phyloP scores from a whole-genome alignment of 2,329 filamentous ascomycete species.

The Penicillium aurantiogriseum region DNA sequence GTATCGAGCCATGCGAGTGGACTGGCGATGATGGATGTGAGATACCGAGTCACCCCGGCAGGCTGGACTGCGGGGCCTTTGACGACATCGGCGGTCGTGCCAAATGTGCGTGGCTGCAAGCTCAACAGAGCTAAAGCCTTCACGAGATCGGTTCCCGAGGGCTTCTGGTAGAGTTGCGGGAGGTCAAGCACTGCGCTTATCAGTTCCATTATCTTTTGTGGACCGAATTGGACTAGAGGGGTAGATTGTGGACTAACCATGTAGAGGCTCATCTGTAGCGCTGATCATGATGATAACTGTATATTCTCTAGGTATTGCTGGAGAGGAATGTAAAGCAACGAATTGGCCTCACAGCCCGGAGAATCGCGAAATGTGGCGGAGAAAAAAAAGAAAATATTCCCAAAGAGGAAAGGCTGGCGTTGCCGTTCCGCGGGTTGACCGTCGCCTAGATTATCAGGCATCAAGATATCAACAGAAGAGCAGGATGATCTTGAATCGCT shows the following conservation, averaged over 20 bases:
- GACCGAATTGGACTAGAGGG: slow-evolving; percentile 14
- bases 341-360: slow-evolving; percentile 4
- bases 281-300: slow-evolving; percentile 32
- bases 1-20: slow-evolving; percentile 46
- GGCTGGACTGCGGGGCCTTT: slow-evolving; percentile 38
- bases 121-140: slow-evolving; percentile 65
- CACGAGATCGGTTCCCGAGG: slow-evolving; percentile 63
- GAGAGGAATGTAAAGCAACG: slow-evolving; percentile 1
- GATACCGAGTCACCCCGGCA: slow-evolving; percentile 44
- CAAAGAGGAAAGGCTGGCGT: slow-evolving; percentile 33
- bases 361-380: not conserved
- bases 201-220: slow-evolving; percentile 29
- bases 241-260: slow-evolving; percentile 31
- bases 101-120: slow-evolving; percentile 58
- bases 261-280: slow-evolving; percentile 39
- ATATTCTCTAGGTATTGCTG: not conserved
- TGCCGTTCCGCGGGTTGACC: slow-evolving; percentile 29
- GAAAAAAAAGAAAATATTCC: slow-evolving; percentile 34
- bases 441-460: slow-evolving; percentile 17
- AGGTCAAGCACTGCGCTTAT: slow-evolving; percentile 64
- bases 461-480: not conserved
- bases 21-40: slow-evolving; percentile 49
- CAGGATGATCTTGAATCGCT: not conserved
- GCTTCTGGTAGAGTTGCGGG: slow-evolving; percentile 78
- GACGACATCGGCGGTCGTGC: slow-evolving; percentile 27